Percentiles rank a stretch among this genome's conserved stretches.
phyloP scores from a whole-genome alignment of 345 rosid species.

The Camelina neglecta region DNA sequence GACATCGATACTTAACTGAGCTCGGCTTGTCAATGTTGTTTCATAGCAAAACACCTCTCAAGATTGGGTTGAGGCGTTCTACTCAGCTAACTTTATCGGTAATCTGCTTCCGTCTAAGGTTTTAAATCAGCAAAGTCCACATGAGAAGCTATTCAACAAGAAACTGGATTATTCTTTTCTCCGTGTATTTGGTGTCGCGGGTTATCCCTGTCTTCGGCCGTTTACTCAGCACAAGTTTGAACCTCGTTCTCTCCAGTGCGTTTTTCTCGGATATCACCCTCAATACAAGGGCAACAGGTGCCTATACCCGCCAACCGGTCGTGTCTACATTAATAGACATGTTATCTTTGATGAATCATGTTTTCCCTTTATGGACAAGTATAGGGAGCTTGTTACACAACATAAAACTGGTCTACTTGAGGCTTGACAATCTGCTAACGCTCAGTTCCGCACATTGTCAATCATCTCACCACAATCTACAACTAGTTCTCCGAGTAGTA shows the following conservation, averaged over 20 bases:
- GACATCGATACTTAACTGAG: neutral
- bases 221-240: neutral
- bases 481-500: too few species aligned
- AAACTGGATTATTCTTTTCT: neutral
- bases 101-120: neutral
- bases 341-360: too few species aligned
- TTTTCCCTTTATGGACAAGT: too few species aligned
- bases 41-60: neutral
- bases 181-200: neutral
- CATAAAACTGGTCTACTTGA: too few species aligned
- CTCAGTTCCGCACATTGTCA: too few species aligned
- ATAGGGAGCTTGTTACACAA: too few species aligned
- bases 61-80: neutral
- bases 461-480: too few species aligned
- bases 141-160: too few species aligned
- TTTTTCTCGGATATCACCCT: neutral
- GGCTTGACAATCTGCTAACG: too few species aligned
- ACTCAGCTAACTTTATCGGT: neutral
- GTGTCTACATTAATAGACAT: too few species aligned
- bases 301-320: too few species aligned
- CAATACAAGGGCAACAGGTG: neutral
- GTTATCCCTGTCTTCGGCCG: neutral
- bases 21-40: neutral
- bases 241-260: neutral
- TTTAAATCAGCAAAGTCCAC: too few species aligned